A percentile compares a stretch with the other conserved stretches of the same genome.
Conservation (phyloP, 495 filamentous ascomycete genomes). For the Penicillium waksmanii region DNA sequence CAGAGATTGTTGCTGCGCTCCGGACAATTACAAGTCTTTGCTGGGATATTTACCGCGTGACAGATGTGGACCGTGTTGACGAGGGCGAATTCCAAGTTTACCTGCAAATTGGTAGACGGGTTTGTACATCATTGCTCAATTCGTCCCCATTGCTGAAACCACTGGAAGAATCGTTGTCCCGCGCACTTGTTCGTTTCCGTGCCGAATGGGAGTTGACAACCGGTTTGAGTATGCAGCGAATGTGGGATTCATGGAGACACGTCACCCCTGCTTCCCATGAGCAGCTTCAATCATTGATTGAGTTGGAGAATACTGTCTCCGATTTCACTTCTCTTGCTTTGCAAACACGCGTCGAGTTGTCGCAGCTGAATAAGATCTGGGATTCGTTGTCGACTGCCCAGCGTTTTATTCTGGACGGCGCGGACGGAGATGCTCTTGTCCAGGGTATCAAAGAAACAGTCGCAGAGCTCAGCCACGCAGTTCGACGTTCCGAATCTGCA, state of each 20-base stretch:
- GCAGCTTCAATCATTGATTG: constrained; percentile 54
- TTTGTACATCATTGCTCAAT: constrained; percentile 36
- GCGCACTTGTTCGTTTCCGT: constrained; percentile 50
- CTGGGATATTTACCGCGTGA: constrained; percentile 58
- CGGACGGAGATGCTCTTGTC: constrained; percentile 42
- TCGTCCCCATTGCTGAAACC: constrained; percentile 29
- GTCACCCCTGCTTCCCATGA: constrained; percentile 56
- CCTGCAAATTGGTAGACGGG: constrained; percentile 45
- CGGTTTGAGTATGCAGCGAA: constrained; percentile 79
- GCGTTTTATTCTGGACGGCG: constrained; percentile 41
- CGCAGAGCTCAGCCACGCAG: constrained; percentile 51
- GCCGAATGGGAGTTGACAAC: constrained; percentile 63
- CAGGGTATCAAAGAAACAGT: constrained; percentile 61
- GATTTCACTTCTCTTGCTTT: constrained; percentile 68
- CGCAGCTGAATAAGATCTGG: constrained; percentile 43
- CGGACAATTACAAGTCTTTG: constrained; percentile 57
- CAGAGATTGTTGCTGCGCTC: constrained; percentile 39
- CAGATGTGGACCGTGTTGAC: constrained; percentile 48
- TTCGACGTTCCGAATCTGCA: constrained; percentile 40
- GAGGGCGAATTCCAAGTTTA: constrained; percentile 61
- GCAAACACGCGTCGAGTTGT: constrained; percentile 45
- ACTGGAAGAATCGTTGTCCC: constrained; percentile 41
- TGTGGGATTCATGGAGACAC: constrained; percentile 78
- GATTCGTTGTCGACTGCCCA: constrained; percentile 50
- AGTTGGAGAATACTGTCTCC: constrained; percentile 70